Evolutionary conservation across 2,329 filamentous ascomycete genomes (phyloP).

Genomic region (Aspergillus brunneoviolaceus): DNA sequence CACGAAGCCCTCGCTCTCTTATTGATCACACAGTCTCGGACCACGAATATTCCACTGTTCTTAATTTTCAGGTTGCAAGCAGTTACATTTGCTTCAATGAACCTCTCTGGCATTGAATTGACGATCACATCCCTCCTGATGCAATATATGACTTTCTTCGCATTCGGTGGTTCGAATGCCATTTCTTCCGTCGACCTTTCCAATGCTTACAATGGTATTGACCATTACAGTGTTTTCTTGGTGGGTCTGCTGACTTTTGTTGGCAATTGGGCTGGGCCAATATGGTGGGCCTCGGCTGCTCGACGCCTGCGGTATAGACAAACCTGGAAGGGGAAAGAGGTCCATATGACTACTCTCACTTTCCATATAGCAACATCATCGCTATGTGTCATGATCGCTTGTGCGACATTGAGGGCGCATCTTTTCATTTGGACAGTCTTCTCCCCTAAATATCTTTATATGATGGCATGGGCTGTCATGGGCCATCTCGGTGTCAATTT

Average conservation of each 20-base stretch:
- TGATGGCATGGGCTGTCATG: conserved; percentile 79
- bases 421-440: conserved; percentile 99
- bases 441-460: conserved; percentile 92
- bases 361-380: conserved; percentile 66
- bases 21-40: conserved; percentile 80
- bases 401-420: conserved; percentile 79
- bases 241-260: conserved; percentile 84
- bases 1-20: conserved; percentile 75
- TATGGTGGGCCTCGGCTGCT: conserved; percentile 78
- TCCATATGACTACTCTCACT: conserved; percentile 64
- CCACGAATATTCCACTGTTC: conserved; percentile 82
- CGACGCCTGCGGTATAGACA: conserved; percentile 27
- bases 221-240: conserved; percentile 72
- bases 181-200: conserved; percentile 95
- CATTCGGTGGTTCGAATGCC: conserved; percentile 85
- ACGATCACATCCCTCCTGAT: conserved; percentile 72
- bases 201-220: conserved; percentile 90
- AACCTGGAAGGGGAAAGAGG: conserved; percentile 35
- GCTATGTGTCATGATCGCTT: conserved; percentile 81
- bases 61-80: conserved; percentile 69
- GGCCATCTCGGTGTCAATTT: conserved; percentile 78
- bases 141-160: conserved; percentile 83
- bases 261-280: conserved; percentile 85
- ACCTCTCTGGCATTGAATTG: conserved; percentile 54
- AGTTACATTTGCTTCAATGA: conserved; percentile 49